phyloP scores from a whole-genome alignment of 305 asterid genomes.

The Vinca major region DNA sequence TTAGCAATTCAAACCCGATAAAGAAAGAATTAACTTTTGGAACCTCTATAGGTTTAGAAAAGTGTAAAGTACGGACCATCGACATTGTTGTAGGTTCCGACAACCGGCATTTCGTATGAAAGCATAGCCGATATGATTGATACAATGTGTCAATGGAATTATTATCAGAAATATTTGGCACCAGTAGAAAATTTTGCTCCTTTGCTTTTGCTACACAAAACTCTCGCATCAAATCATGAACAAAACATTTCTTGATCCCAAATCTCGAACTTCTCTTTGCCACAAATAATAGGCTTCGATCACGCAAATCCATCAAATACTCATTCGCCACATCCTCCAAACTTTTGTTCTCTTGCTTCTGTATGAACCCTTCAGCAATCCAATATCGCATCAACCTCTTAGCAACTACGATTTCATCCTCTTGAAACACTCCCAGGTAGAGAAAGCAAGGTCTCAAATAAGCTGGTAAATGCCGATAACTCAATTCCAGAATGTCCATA shows the following conservation, averaged over 20 bases:
- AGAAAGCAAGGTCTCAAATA: slow-evolving; percentile 17
- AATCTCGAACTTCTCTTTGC: not conserved
- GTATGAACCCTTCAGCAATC: slow-evolving; percentile 5
- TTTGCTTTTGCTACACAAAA: slow-evolving; percentile 12
- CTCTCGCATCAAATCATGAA: not conserved
- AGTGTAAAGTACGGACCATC: not conserved
- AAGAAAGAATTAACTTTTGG: not conserved
- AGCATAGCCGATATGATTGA: not conserved
- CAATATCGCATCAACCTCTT: slow-evolving; percentile 2
- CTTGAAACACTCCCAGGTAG: slow-evolving; percentile 10
- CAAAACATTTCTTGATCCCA: not conserved
- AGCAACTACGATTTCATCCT: slow-evolving; percentile 14
- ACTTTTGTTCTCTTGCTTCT: not conserved
- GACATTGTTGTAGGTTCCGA: not conserved
- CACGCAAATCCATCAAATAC: not conserved
- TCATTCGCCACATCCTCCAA: not conserved
- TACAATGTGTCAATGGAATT: not conserved
- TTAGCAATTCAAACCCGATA: slow-evolving; percentile 4
- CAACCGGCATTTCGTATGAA: not conserved
- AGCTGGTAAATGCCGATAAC: slow-evolving; percentile 13
- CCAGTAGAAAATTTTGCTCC: slow-evolving; percentile 15
- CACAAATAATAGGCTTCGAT: not conserved
- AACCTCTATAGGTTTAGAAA: no score
- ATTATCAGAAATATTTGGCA: not conserved
- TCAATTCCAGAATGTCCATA: slow-evolving; percentile 1